Evolutionary conservation across 306 rosid genomes (phyloP), one percentile per base, ranked within the genome.

Genomic region (Rosa persica): DNA sequence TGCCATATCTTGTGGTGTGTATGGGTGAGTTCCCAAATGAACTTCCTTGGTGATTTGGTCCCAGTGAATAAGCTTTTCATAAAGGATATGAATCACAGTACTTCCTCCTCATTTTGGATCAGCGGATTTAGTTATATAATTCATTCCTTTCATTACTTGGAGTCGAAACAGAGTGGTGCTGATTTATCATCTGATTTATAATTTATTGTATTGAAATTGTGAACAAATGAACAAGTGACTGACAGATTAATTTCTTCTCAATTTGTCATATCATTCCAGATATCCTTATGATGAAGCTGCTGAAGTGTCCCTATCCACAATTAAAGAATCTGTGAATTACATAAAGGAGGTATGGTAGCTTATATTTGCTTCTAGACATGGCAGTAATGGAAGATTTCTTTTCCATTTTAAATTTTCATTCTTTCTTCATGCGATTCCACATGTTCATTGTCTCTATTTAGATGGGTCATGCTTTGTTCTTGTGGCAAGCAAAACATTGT

Each of bases 1-100:
- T 57, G 98, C 98, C 60, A 89, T 94, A 89, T 94, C 98, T 43
- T 94, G 98, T 66, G 98, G 98, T 73, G 82, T 82, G 49, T 90
- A 48, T 81, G 90, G 93, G 98, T 94, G 82, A 75, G 97, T 87
- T 81, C 66, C 40, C 79, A 55, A 70, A 44, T 39, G 52, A 51
- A 34, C 12, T 47, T 51, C 52, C 42, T 42, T 74, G 15, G 16
- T 74, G 66, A 12, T 23, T 60, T 61, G 39, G 54, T 40, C 6
- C 25, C 1, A 74, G 23, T 15, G 30, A 13, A 0, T 40, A 40
- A n/a, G 23, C 68, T 40, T 74, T 12, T 15, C 40, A 22, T 73
- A 23, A 27, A 25, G 44, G 34, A 44, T 44, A 27, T 1, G 58
- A 60, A 43, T 43, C 43, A 43, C 47, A 27, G 44, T 61, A 30